Evolutionary conservation across 805 yeast species (phyloP).

Genomic region (Vanderwaltozyma verrucispora): DNA sequence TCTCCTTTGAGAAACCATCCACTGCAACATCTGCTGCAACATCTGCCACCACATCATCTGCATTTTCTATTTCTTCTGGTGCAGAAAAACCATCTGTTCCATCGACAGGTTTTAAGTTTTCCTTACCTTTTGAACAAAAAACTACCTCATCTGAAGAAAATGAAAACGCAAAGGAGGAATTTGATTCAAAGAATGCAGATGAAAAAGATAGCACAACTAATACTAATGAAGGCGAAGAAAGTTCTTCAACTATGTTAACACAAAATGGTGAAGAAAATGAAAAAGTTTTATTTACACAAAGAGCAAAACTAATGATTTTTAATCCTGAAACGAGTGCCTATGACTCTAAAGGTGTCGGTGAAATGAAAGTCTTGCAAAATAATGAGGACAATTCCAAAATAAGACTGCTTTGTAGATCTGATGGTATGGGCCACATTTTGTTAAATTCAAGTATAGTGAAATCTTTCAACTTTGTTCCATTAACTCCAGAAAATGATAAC

Average conservation of each 20-base stretch:
- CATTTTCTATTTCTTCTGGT: conserved; percentile 12
- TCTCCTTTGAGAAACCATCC: conserved; percentile 18
- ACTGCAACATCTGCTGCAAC: conserved; percentile 4
- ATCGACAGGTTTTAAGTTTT: conserved; percentile 27
- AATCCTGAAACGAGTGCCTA: conserved; percentile 44
- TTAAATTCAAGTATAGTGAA: conserved; percentile 55
- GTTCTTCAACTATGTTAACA: conserved; percentile 31
- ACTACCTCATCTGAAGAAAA: conserved; percentile 23
- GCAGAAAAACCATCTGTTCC: conserved; percentile 20
- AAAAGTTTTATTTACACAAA: conserved; percentile 47
- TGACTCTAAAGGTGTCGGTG: conserved; percentile 68
- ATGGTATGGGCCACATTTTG: conserved; percentile 73
- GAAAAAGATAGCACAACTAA: conserved; percentile 11
- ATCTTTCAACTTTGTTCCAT: conserved; percentile 47
- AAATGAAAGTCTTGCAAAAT: conserved; percentile 58
- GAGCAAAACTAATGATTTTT: conserved; percentile 60
- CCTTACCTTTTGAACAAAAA: conserved; percentile 26
- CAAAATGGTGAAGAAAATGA: conserved; percentile 86
- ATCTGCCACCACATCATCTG: conserved; percentile 9
- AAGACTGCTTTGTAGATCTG: conserved; percentile 75
- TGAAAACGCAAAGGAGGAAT: conserved; percentile 22
- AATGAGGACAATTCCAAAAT: conserved; percentile 45
- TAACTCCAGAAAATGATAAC: conserved; percentile 48
- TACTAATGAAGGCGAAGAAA: conserved; percentile 34
- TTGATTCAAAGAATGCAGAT: no score